Percentiles rank a stretch among this genome's conserved stretches.
These are phyloP conservation scores for Fusarium keratoplasticum DNA, from an alignment of 2,329 filamentous ascomycete genomes.

Conservation along the genomic window DNA sequence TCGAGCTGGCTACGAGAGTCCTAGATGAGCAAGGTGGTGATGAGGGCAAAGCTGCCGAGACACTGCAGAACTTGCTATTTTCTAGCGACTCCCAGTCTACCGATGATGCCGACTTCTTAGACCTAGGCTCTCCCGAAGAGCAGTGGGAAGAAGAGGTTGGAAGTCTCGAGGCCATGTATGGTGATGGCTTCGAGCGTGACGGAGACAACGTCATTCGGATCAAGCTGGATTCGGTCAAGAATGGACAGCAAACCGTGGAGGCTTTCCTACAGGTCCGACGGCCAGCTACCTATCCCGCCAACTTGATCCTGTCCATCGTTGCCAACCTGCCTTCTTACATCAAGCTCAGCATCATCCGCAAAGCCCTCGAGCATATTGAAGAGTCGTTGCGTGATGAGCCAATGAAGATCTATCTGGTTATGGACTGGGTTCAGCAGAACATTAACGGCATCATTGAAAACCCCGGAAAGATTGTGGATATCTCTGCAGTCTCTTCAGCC, in stretches of 20 bases:
- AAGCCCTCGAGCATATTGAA: slow-evolving; percentile 77
- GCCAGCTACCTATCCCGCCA: slow-evolving; percentile 78
- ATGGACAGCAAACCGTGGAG: slow-evolving; percentile 63
- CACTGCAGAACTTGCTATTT: slow-evolving; percentile 71
- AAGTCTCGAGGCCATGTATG: slow-evolving; percentile 88
- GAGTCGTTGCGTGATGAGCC: slow-evolving; percentile 82
- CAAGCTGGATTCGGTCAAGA: slow-evolving; percentile 67
- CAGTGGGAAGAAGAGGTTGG: slow-evolving; percentile 88
- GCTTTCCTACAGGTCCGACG: slow-evolving; percentile 75
- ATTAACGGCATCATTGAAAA: slow-evolving; percentile 85
- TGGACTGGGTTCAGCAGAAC: slow-evolving; percentile 92
- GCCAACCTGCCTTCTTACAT: slow-evolving; percentile 89
- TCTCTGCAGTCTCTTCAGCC: slow-evolving; percentile 81
- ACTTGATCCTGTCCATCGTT: slow-evolving; percentile 75
- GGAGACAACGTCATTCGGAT: slow-evolving; percentile 77
- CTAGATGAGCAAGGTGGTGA: slow-evolving; percentile 77
- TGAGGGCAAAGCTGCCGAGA: slow-evolving; percentile 81
- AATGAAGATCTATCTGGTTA: slow-evolving; percentile 87
- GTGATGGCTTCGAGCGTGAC: slow-evolving; percentile 73
- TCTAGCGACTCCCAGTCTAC: slow-evolving; percentile 19
- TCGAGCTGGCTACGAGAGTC: slow-evolving; percentile 83
- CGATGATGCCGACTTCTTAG: slow-evolving; percentile 55
- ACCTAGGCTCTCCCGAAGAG: slow-evolving; percentile 66
- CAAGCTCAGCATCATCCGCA: slow-evolving; percentile 86
- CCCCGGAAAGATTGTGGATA: slow-evolving; percentile 85